Evolutionary conservation across 768 basidiomycete species (phyloP), one percentile per base, ranked within the genome.

Genomic region (Leucogyrophana mollusca): DNA sequence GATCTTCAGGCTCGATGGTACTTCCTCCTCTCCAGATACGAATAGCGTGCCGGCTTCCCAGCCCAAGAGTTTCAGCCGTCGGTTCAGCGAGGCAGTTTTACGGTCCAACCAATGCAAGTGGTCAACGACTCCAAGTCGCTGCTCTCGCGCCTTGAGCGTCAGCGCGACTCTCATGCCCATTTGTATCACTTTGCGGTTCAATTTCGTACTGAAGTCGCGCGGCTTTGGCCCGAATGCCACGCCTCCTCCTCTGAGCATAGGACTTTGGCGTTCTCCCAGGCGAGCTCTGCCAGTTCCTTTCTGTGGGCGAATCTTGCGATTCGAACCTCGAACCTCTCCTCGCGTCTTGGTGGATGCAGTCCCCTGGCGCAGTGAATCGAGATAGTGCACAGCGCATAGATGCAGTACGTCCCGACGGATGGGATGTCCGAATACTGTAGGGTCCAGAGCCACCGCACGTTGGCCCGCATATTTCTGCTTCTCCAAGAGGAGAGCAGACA

Each of bases 111-210:
- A 89, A 41, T 78, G 77, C 52, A 90, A 67, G 52, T 73, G 77
- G 46, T 79, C 75, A 57, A 95, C 86, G 43, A 97, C 76, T 39
- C 88, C 84, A 11, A 99, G 70, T 34, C 77, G 68, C 34, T 79
- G 77, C 51, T 91, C 86, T 56, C 78, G 78, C 60, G 95, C 72
- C 65, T 93, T 92, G 34, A 82, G 77, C 54, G 90, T 92, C 36
- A 98, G 67, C 2, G 91, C 94, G 41, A 94, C 86, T 17, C 90
- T 80, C 82, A 97, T 85, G 9, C 94, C 95, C 83, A 97, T 88
- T 56, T 90, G 75, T 34, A 92, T 78, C 54, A 96, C 88, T 68
- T 97, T 97, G 52, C 90, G 79, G n/a, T 90, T 89, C 30, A 99
- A 78, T 53, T 90, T 87, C 16, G 92, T 93, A 56, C 87, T 83